Base-by-base conservation (phyloP, 164 flowering plant genomes). In the Warburgia ugandensis region DNA sequence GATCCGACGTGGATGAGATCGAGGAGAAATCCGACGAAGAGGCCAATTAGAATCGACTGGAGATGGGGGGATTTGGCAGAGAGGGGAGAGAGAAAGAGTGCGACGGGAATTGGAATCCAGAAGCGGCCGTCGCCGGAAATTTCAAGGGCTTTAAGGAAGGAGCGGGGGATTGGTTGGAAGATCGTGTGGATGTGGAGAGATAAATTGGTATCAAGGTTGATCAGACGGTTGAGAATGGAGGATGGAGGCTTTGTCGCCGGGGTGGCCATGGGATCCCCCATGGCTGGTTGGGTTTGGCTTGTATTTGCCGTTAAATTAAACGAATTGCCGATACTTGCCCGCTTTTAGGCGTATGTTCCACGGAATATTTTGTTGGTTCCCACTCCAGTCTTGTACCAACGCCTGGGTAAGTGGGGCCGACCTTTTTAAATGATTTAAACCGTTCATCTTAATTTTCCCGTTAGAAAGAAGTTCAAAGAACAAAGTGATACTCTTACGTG, bases 121-220 rank as follows among this genome's bases (percentile, higher is more conserved):
- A 83, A 61, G 26, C 84, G 82, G 55, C 91, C 94, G 56, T 90
- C 91, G 63, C 94, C 96, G 55, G 86, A 79, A 76, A 75, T 35
- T 52, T 89, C 97, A 21, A 82, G 75, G 67, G 65, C 41, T 48
- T 67, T 76, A 35, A 82, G 82, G 67, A 78, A 13, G 27, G 50
- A 40, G 26, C 63, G 63, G 6, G 92, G 94, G 56, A 70, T 11
- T 5, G 89, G 75, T 6, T 64, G 50, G 59, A 57, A 60, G 25
- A 66, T 40, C 9, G 70, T 55, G 74, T 83, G 82, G 68, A 83
- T 73, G 35, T 37, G 59, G 60, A 64, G 69, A 21, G 97, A 90
- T 33, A 73, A 36, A 52, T 57, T 3, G 27, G 81, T 61, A 65
- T 86, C 95, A 10, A 73, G 42, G 43, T 51, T 23, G 46, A 63